Percentiles rank a stretch among this genome's conserved stretches.
phyloP scores from a whole-genome alignment of 2,329 filamentous ascomycete species.

The Pyrenochaeta sp. region DNA sequence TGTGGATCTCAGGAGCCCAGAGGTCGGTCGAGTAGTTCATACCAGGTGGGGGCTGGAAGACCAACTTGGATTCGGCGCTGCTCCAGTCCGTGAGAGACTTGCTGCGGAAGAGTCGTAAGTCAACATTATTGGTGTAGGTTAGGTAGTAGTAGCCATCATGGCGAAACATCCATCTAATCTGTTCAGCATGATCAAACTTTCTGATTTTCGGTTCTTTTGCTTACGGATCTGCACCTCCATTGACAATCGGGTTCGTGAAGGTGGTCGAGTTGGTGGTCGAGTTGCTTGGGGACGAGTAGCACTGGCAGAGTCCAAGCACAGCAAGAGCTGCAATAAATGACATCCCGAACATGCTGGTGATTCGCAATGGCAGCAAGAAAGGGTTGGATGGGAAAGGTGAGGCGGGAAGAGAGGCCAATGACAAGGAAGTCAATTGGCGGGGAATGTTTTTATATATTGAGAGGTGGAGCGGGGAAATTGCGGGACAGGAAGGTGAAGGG shows the following conservation, averaged over 20 bases:
- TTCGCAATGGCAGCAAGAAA: not conserved
- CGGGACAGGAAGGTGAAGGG: conserved; percentile 4
- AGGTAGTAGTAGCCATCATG: conserved; percentile 56
- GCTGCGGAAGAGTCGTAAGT: conserved; percentile 56
- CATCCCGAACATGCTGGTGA: conserved; percentile 27
- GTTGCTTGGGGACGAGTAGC: conserved; percentile 16
- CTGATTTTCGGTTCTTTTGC: conserved; percentile 7
- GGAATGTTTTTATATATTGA: conserved; percentile 5
- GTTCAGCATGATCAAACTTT: not conserved
- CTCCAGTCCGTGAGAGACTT: conserved; percentile 55
- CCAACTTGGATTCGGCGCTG: conserved; percentile 53
- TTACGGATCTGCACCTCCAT: conserved; percentile 55
- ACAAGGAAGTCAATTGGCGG: not conserved
- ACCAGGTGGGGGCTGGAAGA: conserved; percentile 54
- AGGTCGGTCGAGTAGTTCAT: conserved; percentile 58
- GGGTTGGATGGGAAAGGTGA: not conserved
- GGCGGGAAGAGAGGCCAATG: not conserved
- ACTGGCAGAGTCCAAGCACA: conserved; percentile 27
- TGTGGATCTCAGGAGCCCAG: conserved; percentile 62
- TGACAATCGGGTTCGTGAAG: conserved; percentile 57
- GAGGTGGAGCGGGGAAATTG: not conserved
- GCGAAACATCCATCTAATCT: conserved; percentile 53
- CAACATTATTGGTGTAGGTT: conserved; percentile 54
- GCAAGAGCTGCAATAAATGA: conserved; percentile 28
- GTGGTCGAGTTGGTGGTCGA: conserved; percentile 37